Conservation (phyloP, 805 yeast species). For the Cyberlindnera mycetangii region DNA sequence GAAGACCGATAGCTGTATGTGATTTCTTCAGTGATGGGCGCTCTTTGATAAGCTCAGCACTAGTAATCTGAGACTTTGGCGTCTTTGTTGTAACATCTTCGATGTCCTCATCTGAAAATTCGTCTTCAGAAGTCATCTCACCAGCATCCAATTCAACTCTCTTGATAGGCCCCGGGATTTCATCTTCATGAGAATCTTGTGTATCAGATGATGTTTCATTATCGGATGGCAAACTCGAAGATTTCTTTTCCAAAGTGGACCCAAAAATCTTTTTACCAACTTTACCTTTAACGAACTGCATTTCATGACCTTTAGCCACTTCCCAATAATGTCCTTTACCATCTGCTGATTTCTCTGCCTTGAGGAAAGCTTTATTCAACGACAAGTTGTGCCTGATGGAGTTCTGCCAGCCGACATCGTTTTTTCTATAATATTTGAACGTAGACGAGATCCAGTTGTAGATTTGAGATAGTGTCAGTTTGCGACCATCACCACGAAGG, state of each 20-base stretch:
- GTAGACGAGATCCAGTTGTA: conserved; percentile 90
- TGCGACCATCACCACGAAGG: conserved; percentile 68
- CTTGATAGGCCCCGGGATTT: not conserved
- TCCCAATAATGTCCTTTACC: conserved; percentile 91
- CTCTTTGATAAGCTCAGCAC: conserved; percentile 11
- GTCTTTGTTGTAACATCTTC: conserved; percentile 20
- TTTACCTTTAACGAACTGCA: conserved; percentile 69
- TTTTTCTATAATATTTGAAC: conserved; percentile 75
- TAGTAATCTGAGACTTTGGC: conserved; percentile 25
- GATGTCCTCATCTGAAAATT: conserved; percentile 12
- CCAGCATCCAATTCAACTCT: conserved; percentile 10
- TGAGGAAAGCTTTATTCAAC: conserved; percentile 87
- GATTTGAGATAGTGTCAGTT: conserved; percentile 77
- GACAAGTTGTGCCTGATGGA: conserved; percentile 93
- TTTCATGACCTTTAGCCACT: conserved; percentile 78
- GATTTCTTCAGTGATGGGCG: conserved; percentile 26
- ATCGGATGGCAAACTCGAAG: not conserved
- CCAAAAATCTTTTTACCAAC: conserved; percentile 36
- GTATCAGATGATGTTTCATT: conserved; percentile 7
- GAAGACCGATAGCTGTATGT: conserved; percentile 29
- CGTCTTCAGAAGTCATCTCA: conserved; percentile 17
- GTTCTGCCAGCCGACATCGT: conserved; percentile 96
- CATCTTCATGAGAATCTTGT: conserved; percentile 5
- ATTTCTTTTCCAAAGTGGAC: not conserved
- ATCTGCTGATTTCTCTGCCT: conserved; percentile 86